Evolutionary conservation across 2,329 filamentous ascomycete genomes (phyloP).

Genomic region (Hymenoscyphus salicellus): DNA sequence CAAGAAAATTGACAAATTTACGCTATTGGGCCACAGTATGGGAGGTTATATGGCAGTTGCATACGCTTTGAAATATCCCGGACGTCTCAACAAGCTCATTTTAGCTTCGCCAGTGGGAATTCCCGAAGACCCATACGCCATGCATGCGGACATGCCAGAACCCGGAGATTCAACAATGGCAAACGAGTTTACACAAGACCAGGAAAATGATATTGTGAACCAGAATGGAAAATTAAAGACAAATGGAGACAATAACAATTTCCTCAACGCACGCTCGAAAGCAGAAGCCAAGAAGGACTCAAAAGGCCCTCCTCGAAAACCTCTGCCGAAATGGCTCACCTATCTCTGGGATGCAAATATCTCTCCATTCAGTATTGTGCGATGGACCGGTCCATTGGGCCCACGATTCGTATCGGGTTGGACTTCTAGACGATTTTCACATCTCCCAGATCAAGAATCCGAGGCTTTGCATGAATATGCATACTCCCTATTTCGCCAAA

Average conservation of each 20-base stretch:
- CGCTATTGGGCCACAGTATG: slow-evolving; percentile 85
- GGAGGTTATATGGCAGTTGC: slow-evolving; percentile 94
- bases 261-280: slow-evolving; percentile 48
- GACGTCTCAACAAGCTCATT: slow-evolving; percentile 91
- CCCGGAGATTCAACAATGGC: slow-evolving; percentile 68
- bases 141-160: slow-evolving; percentile 76
- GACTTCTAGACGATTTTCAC: slow-evolving; percentile 89
- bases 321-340: slow-evolving; percentile 78
- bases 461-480: slow-evolving; percentile 88
- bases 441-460: slow-evolving; percentile 76
- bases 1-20: slow-evolving; percentile 88
- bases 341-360: slow-evolving; percentile 98
- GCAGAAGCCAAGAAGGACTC: slow-evolving; percentile 38
- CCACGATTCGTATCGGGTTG: slow-evolving; percentile 91
- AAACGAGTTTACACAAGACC: slow-evolving; percentile 77
- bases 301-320: slow-evolving; percentile 41
- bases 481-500: slow-evolving; percentile 89
- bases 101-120: slow-evolving; percentile 92
- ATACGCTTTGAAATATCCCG: slow-evolving; percentile 95
- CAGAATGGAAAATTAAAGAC: slow-evolving; percentile 36
- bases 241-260: slow-evolving; percentile 47
- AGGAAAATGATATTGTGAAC: slow-evolving; percentile 47
- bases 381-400: slow-evolving; percentile 83
- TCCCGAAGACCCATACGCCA: slow-evolving; percentile 88
- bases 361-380: slow-evolving; percentile 87